phyloP scores from a whole-genome alignment of 106 monocot genomes.

The Chionographis japonica region DNA sequence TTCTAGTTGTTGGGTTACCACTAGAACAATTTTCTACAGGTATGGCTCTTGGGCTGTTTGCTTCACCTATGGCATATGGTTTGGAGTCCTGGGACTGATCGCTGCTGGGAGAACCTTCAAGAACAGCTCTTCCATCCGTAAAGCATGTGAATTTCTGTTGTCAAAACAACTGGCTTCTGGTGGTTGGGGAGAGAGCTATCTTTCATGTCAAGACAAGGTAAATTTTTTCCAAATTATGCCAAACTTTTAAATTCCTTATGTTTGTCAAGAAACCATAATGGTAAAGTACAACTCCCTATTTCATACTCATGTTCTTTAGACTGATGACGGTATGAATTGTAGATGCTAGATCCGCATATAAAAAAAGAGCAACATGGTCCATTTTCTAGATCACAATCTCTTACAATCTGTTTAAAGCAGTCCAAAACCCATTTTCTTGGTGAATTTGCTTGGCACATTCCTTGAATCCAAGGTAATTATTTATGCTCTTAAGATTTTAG shows the following conservation, averaged over 20 bases:
- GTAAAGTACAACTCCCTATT: no score
- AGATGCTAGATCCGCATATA: no score
- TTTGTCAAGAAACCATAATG: no score
- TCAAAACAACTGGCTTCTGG: conserved; percentile 90
- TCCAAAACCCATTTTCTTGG: no score
- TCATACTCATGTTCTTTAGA: no score
- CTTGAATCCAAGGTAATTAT: no score
- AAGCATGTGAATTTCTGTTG: conserved; percentile 84
- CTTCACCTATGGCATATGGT: conserved; percentile 91
- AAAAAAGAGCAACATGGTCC: no score
- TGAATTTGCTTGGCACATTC: no score
- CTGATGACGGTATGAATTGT: no score
- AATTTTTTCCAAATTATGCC: background rate
- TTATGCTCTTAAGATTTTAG: no score
- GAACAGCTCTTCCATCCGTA: conserved; percentile 47
- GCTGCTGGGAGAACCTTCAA: conserved; percentile 69
- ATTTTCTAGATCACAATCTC: no score
- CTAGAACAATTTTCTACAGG: conserved; percentile 34
- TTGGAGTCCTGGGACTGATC: conserved; percentile 76
- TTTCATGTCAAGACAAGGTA: conserved; percentile 91
- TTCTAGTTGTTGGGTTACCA: background rate
- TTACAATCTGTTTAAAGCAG: no score
- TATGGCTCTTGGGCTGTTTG: conserved; percentile 96
- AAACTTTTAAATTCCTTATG: background rate
- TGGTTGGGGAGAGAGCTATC: conserved; percentile 97